These are phyloP conservation scores for Hydrangea macrophylla DNA, from an alignment of 148 eudicot genomes.

Conservation along the genomic window DNA sequence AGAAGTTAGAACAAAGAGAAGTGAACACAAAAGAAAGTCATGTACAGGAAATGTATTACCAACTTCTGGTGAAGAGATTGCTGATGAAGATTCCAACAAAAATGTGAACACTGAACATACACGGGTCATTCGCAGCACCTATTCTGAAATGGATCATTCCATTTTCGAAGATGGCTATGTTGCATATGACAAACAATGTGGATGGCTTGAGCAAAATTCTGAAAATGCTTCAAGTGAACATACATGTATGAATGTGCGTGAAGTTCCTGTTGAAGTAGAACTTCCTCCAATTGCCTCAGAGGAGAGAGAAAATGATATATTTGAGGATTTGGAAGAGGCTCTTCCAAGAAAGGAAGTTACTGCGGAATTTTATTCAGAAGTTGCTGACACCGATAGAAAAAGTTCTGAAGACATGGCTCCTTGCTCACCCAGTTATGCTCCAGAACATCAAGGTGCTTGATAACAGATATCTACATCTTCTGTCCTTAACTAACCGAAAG, in stretches of 20 bases:
- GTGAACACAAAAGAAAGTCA: not conserved
- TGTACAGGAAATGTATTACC: not conserved
- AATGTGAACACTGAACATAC: not conserved
- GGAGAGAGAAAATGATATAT: not conserved
- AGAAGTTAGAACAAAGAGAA: not conserved
- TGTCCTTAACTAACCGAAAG: not conserved
- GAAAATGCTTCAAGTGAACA: too few relatives aligned
- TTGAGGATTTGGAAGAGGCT: not conserved
- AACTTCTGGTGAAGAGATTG: not conserved
- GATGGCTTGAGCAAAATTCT: too few relatives aligned
- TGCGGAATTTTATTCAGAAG: not conserved
- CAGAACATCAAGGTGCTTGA: constrained; percentile 3
- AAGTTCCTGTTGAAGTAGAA: not conserved
- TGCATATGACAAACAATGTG: not conserved
- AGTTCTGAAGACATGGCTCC: not conserved
- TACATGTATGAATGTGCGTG: not conserved
- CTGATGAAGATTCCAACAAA: not conserved
- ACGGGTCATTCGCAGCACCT: not conserved
- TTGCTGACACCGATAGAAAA: not conserved
- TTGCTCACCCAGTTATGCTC: not conserved
- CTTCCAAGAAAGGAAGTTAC: not conserved
- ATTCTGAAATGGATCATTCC: not conserved
- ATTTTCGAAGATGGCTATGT: not conserved
- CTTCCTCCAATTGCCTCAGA: not conserved
- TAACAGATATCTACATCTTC: not conserved